Conservation (phyloP, 75 land plant species). For the Ceratopteris richardii region DNA sequence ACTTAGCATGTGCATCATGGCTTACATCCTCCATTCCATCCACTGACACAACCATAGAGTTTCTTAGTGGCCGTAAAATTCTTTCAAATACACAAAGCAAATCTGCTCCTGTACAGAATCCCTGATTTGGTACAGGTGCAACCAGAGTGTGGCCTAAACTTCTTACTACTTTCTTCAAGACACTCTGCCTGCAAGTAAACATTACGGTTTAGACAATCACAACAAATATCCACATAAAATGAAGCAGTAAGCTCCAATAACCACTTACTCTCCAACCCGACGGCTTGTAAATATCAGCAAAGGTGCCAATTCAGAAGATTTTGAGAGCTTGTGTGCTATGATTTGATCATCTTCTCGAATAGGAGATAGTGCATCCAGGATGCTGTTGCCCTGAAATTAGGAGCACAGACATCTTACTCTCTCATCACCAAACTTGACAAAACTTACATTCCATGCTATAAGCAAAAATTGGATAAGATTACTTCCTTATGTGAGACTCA, state of each 20-base stretch:
- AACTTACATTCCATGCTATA: no score
- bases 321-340: slow-evolving; percentile 52
- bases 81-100: slow-evolving; percentile 27
- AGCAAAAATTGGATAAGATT: no score
- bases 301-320: slow-evolving; percentile 6
- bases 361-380: no score
- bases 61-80: slow-evolving; percentile 34
- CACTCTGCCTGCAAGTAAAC: no score
- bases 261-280: no score
- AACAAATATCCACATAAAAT: no score
- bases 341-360: slow-evolving; percentile 58
- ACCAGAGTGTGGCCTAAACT: slow-evolving; percentile 46
- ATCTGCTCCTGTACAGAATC: slow-evolving; percentile 23
- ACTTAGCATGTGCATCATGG: slow-evolving; percentile 15
- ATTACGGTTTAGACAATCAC: no score
- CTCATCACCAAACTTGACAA: no score
- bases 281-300: slow-evolving; percentile 35
- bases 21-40: background rate
- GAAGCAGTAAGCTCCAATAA: no score
- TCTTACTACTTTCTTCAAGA: slow-evolving; percentile 11
- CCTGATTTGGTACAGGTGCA: slow-evolving; percentile 34
- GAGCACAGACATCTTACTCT: no score
- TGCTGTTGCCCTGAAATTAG: no score
- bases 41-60: slow-evolving; percentile 4
- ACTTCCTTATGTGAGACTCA: no score